A percentile compares a stretch with the other conserved stretches of the same genome.
These are phyloP conservation scores for Vaccinium myrtillus DNA, from an alignment of 148 eudicot genomes.

Conservation along the genomic window DNA sequence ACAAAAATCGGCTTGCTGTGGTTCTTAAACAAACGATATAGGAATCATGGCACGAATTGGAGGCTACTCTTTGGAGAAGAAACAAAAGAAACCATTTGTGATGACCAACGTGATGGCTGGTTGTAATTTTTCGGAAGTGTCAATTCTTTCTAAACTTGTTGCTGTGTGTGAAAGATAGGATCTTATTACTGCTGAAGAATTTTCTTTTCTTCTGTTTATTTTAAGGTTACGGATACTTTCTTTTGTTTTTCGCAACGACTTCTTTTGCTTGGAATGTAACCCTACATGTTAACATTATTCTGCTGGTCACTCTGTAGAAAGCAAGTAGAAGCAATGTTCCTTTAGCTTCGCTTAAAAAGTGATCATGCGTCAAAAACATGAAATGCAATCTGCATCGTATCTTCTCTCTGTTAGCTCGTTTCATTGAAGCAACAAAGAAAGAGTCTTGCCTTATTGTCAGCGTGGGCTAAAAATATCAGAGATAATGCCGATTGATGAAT, in stretches of 20 bases:
- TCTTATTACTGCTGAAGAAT: constrained; percentile 22
- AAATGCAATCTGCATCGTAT: neutral
- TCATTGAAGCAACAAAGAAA: neutral
- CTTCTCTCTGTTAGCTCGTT: neutral
- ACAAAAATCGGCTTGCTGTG: constrained; percentile 79
- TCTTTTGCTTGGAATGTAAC: constrained; percentile 11
- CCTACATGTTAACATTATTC: neutral
- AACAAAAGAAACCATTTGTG: constrained; percentile 16
- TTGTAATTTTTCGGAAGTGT: constrained; percentile 44
- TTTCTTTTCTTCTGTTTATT: neutral
- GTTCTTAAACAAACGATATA: constrained; percentile 31
- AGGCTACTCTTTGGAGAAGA: constrained; percentile 9
- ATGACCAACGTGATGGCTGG: constrained; percentile 30
- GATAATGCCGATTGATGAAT: neutral
- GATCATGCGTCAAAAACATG: neutral
- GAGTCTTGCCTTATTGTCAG: too few relatives aligned
- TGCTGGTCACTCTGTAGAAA: neutral
- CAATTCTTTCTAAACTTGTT: constrained; percentile 43
- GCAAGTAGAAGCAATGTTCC: neutral
- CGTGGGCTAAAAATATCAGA: too few relatives aligned
- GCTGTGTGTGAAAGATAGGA: constrained; percentile 52
- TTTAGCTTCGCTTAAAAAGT: neutral
- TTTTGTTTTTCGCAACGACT: neutral
- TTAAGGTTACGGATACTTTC: neutral
- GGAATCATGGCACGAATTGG: neutral